Evolutionary conservation across 2,329 filamentous ascomycete genomes (phyloP).

Genomic region (Fusarium sp.): DNA sequence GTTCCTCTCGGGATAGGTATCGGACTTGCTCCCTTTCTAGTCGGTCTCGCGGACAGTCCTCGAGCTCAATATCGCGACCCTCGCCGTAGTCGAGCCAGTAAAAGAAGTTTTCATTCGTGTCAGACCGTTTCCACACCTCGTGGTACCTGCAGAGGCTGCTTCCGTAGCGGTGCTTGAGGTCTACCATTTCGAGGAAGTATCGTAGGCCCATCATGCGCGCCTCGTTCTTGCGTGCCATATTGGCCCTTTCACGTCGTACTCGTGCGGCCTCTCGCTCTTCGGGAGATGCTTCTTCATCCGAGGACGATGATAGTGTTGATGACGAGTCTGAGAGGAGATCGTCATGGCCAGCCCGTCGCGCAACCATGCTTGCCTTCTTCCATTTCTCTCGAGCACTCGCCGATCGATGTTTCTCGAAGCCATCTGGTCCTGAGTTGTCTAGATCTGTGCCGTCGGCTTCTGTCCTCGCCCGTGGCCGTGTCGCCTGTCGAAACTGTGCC

Average conservation of each 20-base stretch:
- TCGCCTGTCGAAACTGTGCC: constrained; percentile 68
- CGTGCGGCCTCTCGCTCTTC: constrained; percentile 58
- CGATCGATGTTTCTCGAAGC: constrained; percentile 33
- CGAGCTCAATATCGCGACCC: constrained; percentile 79
- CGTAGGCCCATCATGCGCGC: constrained; percentile 87
- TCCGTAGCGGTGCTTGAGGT: constrained; percentile 89
- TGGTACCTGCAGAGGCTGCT: constrained; percentile 88
- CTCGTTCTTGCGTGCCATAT: constrained; percentile 72
- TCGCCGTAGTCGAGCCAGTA: constrained; percentile 92
- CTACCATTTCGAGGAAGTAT: constrained; percentile 90
- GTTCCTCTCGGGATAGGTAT: constrained; percentile 87
- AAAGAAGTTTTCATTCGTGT: constrained; percentile 91
- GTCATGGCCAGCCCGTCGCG: constrained; percentile 80
- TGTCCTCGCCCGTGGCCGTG: constrained; percentile 59
- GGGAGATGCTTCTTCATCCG: constrained; percentile 51
- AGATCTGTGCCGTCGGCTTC: constrained; percentile 21
- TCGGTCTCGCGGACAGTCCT: constrained; percentile 79
- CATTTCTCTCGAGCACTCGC: constrained; percentile 76
- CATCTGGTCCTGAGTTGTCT: constrained; percentile 25
- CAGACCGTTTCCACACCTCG: constrained; percentile 82
- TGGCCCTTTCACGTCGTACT: constrained; percentile 64
- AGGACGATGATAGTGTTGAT: constrained; percentile 46
- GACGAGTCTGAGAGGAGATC: constrained; percentile 65
- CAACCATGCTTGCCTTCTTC: constrained; percentile 81
- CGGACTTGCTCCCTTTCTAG: constrained; percentile 86